phyloP scores from a whole-genome alignment of 1,139 yeast species.

The Magnusiomyces magnusii region DNA sequence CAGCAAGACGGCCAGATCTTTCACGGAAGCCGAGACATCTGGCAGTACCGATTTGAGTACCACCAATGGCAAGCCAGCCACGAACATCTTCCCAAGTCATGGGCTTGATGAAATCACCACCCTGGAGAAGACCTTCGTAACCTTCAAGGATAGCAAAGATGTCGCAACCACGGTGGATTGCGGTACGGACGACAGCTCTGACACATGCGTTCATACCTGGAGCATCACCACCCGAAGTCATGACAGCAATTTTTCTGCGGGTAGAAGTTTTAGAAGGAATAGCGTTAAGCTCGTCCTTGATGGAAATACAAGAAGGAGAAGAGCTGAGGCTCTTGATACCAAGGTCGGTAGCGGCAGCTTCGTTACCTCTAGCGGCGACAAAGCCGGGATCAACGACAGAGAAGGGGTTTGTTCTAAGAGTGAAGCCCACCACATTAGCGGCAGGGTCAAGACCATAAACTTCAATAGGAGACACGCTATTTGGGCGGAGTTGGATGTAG shows the following conservation, averaged over 20 bases:
- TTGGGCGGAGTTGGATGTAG: slow-evolving; percentile 31
- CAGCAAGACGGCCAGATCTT: slow-evolving; percentile 71
- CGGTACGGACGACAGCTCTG: slow-evolving; percentile 88
- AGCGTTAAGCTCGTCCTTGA: not conserved
- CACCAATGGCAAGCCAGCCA: slow-evolving; percentile 86
- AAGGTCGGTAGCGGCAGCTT: not conserved
- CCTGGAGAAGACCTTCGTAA: slow-evolving; percentile 76
- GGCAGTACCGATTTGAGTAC: slow-evolving; percentile 95
- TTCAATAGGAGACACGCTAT: slow-evolving; percentile 33
- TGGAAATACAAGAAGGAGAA: not conserved
- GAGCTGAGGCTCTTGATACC: not conserved
- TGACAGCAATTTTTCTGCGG: slow-evolving; percentile 69
- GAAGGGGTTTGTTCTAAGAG: slow-evolving; percentile 34
- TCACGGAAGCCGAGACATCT: slow-evolving; percentile 81
- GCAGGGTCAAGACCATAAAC: slow-evolving; percentile 54
- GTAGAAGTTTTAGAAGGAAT: not conserved
- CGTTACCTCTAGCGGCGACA: slow-evolving; percentile 10
- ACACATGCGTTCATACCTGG: slow-evolving; percentile 98
- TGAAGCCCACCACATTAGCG: slow-evolving; percentile 54
- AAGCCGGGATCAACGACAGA: slow-evolving; percentile 20
- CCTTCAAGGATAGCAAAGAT: slow-evolving; percentile 95
- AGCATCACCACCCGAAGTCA: slow-evolving; percentile 99
- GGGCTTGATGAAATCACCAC: slow-evolving; percentile 72
- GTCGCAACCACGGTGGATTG: slow-evolving; percentile 82
- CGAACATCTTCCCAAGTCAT: slow-evolving; percentile 92